phyloP scores from a whole-genome alignment of 2,329 filamentous ascomycete genomes.

The Periconia macrospinosa region DNA sequence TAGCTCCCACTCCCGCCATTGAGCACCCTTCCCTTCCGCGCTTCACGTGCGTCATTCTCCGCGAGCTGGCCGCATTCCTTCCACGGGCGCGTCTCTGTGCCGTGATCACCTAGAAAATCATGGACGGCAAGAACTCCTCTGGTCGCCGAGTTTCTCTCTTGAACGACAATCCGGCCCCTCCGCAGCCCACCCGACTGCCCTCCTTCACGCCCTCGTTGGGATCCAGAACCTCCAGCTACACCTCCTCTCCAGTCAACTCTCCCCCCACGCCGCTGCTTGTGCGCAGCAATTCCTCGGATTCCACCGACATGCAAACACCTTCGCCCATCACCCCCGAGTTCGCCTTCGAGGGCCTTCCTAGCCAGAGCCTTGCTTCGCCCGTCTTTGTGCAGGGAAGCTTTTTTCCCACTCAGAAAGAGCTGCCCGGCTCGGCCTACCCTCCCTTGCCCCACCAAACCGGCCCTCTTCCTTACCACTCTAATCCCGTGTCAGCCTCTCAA shows the following conservation, averaged over 20 bases:
- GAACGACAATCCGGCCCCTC: conserved; percentile 48
- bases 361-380: conserved; percentile 24
- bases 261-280: conserved; percentile 51
- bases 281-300: conserved; percentile 52
- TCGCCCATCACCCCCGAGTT: conserved; percentile 53
- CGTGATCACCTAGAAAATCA: conserved; percentile 35
- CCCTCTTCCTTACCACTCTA: conserved; percentile 23
- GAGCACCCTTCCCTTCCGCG: neutral
- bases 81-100: conserved; percentile 32
- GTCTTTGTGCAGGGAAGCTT: conserved; percentile 30
- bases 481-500: conserved; percentile 9
- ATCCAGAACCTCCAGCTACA: conserved; percentile 48
- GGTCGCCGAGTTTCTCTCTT: conserved; percentile 55
- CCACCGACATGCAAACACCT: conserved; percentile 45
- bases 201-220: conserved; percentile 40
- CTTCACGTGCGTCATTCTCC: conserved; percentile 22
- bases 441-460: conserved; percentile 25
- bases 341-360: conserved; percentile 17
- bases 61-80: conserved; percentile 28
- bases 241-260: conserved; percentile 49
- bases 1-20: neutral
- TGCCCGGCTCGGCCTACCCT: conserved; percentile 23
- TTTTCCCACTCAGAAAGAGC: conserved; percentile 30
- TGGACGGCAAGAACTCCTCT: conserved; percentile 56
- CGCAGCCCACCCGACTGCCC: conserved; percentile 35